Conservation (phyloP, 805 yeast species). For the Wilhelminamyces savonicus region DNA sequence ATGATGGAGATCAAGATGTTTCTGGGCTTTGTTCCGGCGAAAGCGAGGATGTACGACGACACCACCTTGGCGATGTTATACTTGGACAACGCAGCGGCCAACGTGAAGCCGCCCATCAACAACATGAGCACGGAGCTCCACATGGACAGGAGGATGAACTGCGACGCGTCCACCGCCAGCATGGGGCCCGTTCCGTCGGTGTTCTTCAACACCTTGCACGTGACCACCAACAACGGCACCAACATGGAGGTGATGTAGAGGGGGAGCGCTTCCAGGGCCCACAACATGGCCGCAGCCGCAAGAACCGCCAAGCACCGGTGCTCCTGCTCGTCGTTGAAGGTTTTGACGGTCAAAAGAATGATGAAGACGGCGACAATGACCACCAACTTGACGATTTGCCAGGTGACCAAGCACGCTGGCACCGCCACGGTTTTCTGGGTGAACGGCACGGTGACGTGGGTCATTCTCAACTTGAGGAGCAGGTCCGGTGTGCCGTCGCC, state of each 20-base stretch:
- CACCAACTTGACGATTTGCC: conserved; percentile 43
- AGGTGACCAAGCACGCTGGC: conserved; percentile 43
- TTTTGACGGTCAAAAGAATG: conserved; percentile 45
- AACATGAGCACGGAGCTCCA: conserved; percentile 93
- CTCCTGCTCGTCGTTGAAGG: conserved; percentile 60
- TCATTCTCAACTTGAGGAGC: conserved; percentile 16
- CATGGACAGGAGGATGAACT: conserved; percentile 78
- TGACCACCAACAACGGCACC: conserved; percentile 42
- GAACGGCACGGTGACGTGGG: conserved; percentile 14
- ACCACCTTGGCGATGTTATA: conserved; percentile 81
- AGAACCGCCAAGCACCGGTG: conserved; percentile 66
- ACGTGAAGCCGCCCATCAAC: conserved; percentile 85
- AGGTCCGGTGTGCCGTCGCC: conserved; percentile 13
- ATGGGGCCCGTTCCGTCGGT: conserved; percentile 38
- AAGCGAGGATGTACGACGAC: conserved; percentile 73
- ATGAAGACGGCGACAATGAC: conserved; percentile 48
- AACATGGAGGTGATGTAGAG: conserved; percentile 43
- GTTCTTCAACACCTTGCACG: conserved; percentile 44
- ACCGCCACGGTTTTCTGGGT: conserved; percentile 14
- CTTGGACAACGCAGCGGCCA: conserved; percentile 92
- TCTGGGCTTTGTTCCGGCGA: conserved; percentile 83
- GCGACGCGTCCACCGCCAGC: conserved; percentile 64
- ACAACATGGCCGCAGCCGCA: conserved; percentile 46
- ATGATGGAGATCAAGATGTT: conserved; percentile 71
- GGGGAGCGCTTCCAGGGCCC: conserved; percentile 51